phyloP scores from a whole-genome alignment of 139 green algal species.

The Chlamydomonas asymmetrica region DNA sequence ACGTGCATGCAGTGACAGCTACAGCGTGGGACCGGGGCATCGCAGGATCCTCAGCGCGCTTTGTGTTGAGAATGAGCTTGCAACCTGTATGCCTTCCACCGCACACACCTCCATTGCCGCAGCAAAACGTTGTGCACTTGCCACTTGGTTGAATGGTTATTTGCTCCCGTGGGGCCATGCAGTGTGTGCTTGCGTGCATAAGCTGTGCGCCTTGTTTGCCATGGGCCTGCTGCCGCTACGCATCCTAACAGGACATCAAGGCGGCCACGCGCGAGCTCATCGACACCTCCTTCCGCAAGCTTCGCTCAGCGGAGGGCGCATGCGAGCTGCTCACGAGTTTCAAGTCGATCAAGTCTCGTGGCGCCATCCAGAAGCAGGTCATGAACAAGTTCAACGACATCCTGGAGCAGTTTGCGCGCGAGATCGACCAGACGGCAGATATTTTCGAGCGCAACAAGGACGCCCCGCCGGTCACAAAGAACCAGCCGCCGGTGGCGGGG shows the following conservation, averaged over 20 bases:
- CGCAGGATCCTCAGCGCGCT: too few relatives aligned
- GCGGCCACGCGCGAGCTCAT: slow-evolving; percentile 76
- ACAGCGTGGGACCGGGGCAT: too few relatives aligned
- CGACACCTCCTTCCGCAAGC: slow-evolving; percentile 88
- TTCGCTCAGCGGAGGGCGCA: slow-evolving; percentile 81
- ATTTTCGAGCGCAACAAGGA: slow-evolving; percentile 69
- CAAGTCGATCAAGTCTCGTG: slow-evolving; percentile 81
- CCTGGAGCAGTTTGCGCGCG: slow-evolving; percentile 83
- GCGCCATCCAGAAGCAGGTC: slow-evolving; percentile 89
- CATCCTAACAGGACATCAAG: slow-evolving; percentile 61
- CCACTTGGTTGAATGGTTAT: too few relatives aligned
- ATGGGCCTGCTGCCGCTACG: too few relatives aligned
- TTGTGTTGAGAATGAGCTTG: too few relatives aligned
- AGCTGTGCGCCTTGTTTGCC: too few relatives aligned
- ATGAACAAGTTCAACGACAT: slow-evolving; percentile 89
- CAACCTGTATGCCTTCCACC: too few relatives aligned
- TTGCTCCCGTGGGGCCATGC: too few relatives aligned
- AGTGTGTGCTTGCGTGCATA: too few relatives aligned
- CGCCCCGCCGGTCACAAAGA: slow-evolving; percentile 72
- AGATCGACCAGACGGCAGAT: slow-evolving; percentile 70
- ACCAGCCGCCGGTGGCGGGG: slow-evolving; percentile 84
- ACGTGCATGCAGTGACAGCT: slow-evolving; percentile 47
- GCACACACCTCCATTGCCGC: too few relatives aligned
- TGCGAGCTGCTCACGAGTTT: slow-evolving; percentile 92
- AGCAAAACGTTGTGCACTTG: too few relatives aligned